Percentiles rank a stretch among this genome's conserved stretches.
phyloP scores from a whole-genome alignment of 1,284 basidiomycete genomes.

The Ustilago tritici region DNA sequence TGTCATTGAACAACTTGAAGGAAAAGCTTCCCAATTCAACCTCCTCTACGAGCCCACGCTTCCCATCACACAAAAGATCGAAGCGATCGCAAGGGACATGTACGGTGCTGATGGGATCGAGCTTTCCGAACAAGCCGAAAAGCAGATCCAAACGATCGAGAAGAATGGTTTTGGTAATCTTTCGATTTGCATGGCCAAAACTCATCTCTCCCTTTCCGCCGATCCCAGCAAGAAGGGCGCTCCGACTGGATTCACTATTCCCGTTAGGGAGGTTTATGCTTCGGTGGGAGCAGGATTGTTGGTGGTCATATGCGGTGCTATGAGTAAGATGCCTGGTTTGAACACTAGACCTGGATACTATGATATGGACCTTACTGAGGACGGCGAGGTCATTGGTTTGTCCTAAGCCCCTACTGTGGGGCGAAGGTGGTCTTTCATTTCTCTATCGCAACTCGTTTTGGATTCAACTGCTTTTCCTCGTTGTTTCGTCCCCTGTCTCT shows the following conservation, averaged over 20 bases:
- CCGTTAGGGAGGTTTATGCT: conserved; percentile 87
- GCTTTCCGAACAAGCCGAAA: conserved; percentile 78
- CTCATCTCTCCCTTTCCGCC: conserved; percentile 72
- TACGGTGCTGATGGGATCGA: conserved; percentile 68
- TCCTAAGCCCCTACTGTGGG: conserved; percentile 45
- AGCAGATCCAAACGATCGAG: conserved; percentile 91
- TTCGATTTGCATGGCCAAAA: conserved; percentile 97
- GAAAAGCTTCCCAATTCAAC: conserved; percentile 59
- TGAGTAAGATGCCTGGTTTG: conserved; percentile 96
- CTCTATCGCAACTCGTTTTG: background rate
- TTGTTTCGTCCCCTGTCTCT: background rate
- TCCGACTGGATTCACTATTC: conserved; percentile 80
- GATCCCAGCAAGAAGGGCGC: conserved; percentile 64
- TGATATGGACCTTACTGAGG: conserved; percentile 66
- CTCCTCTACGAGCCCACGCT: conserved; percentile 66
- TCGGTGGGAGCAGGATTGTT: conserved; percentile 96
- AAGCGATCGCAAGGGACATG: conserved; percentile 66
- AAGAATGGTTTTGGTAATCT: conserved; percentile 82
- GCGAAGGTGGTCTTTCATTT: background rate
- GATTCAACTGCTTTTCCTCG: conserved; percentile 29
- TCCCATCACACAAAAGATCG: conserved; percentile 65
- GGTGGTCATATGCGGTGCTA: conserved; percentile 78
- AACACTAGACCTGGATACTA: conserved; percentile 84
- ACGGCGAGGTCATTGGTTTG: conserved; percentile 70
- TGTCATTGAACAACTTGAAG: conserved; percentile 62